Evolutionary conservation across 345 rosid genomes (phyloP), one percentile per base, ranked within the genome.

Genomic region (Pseudoturritis turrita): DNA sequence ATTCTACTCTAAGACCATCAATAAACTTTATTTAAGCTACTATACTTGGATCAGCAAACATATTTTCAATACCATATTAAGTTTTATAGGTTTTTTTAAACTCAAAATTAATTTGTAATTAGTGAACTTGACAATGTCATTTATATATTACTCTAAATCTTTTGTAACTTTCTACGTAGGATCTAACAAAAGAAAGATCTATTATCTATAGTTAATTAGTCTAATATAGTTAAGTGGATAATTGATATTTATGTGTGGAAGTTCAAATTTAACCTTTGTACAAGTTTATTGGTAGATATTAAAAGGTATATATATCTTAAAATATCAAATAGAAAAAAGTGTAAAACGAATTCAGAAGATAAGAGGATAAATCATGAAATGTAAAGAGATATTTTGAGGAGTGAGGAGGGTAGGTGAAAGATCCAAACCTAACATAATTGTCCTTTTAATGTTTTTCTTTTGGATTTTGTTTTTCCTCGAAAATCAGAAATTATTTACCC

Each of bases 351-450:
- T 55, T 43, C 54, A 68, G 33, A 68, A 43, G 72, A 55, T 23
- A 44, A 55, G 11, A 28, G 5, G 22, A 45, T 35, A 58, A 70
- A 47, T 70, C 57, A 70, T 69, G 73, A 55, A 10, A 19, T 57
- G 47, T 56, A 35, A 45, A 59, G 62, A 69, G 65, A 57, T 57
- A 58, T 40, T 58, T 21, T 41, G 11, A 55, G 39, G 53, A 41
- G 71, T 41, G 45, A 56, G 19, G 47, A 58, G 49, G 39, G 47
- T 70, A 46, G 66, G 72, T 68, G 63, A 23, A 70, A 58, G 10
- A 70, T 35, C 49, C 66, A 70, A 35, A 70, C 67, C 74, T 70
- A 70, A 70, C 74, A 70, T 59, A 47, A 70, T 70, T 70, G 50
- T 70, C 67, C 74, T 68, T 47, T 58, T 13, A 70, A 22, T 68